Base-by-base conservation (phyloP, 2,329 filamentous ascomycete genomes). In the Sordariomycetes sp. region DNA sequence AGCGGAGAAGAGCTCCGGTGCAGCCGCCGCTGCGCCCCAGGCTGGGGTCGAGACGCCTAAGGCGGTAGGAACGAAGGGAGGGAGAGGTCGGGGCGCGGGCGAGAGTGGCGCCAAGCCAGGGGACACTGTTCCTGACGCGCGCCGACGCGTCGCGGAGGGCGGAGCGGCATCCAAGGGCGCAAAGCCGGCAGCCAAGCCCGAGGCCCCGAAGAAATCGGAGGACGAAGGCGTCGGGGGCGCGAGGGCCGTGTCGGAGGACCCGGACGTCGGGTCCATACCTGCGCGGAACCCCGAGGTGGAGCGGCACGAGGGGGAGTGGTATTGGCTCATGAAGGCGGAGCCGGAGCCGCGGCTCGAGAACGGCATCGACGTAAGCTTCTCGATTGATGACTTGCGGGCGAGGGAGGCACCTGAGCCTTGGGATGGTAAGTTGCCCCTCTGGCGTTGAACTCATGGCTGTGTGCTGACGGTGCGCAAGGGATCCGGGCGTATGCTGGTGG, bases 301-400 rank as follows among this genome's bases (percentile, higher is more conserved):
- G 5, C 67, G 62, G 1, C 72, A 74, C 13, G 69, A 73, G 0
- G 73, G 71, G 2, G 66, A 71, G 55, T 73, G 72, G 69, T 90
- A 87, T 70, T 91, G 88, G 87, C 78, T 94, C 35, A 80, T 94
- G 79, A 94, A 92, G 72, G 88, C 89, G 0, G 88, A 99, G 71
- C 92, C 94, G 0, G 88, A 95, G 64, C 83, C 90, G 3, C 86
- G 94, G 6, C 73, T 90, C 17, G 90, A 95, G 68, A 92, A 90
- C 57, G 92, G 90, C 1, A 76, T 88, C 55, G 91, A 97, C 67
- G 89, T 96, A 52, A 87, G 84, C 62, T 99, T 97, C 72, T 95
- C 90, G 1, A 96, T 99, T 65, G 90, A 97, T 65, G 91, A 97
- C 67, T 73, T 99, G 39, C 79, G 80, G 15, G 79, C 81, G 0